These are phyloP conservation scores for Penicillium sp. DNA, from an alignment of 2,329 filamentous ascomycete genomes.

Conservation along the genomic window DNA sequence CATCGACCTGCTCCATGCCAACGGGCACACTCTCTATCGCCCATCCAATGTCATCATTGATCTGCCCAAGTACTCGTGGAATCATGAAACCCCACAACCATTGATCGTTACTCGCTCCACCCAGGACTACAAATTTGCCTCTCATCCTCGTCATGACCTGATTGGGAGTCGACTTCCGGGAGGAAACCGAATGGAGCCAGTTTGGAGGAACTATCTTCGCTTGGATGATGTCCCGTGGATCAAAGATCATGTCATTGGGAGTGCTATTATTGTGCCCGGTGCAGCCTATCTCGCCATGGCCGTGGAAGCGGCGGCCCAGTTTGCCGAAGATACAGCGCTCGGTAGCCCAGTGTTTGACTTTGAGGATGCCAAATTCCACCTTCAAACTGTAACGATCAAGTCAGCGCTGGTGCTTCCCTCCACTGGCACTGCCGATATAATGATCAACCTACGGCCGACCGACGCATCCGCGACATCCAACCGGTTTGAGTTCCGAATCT, in stretches of 20 bases:
- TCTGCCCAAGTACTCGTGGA: constrained; percentile 20
- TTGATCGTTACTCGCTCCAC: constrained; percentile 15
- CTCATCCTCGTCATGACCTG: constrained; percentile 16
- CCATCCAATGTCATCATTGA: neutral
- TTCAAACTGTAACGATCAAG: neutral
- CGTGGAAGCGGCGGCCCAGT: constrained; percentile 23
- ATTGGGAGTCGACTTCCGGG: constrained; percentile 13
- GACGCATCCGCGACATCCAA: neutral
- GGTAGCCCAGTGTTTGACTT: neutral
- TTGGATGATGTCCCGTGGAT: constrained; percentile 35
- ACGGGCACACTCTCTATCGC: neutral
- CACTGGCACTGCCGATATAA: neutral
- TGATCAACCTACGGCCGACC: neutral
- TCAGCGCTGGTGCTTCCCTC: neutral
- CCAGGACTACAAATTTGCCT: constrained; percentile 7
- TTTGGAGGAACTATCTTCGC: constrained; percentile 30
- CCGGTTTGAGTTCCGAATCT: neutral
- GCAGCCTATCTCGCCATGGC: constrained; percentile 27
- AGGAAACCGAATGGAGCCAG: constrained; percentile 16
- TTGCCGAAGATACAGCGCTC: constrained; percentile 1
- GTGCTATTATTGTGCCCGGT: constrained; percentile 33
- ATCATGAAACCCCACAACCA: constrained; percentile 6
- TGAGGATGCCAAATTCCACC: neutral
- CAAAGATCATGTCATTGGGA: constrained; percentile 31
- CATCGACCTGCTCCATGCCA: neutral